A percentile compares a stretch with the other conserved stretches of the same genome.
Conservation (phyloP, 2,329 filamentous ascomycete species). For the Xylaria sp. region DNA sequence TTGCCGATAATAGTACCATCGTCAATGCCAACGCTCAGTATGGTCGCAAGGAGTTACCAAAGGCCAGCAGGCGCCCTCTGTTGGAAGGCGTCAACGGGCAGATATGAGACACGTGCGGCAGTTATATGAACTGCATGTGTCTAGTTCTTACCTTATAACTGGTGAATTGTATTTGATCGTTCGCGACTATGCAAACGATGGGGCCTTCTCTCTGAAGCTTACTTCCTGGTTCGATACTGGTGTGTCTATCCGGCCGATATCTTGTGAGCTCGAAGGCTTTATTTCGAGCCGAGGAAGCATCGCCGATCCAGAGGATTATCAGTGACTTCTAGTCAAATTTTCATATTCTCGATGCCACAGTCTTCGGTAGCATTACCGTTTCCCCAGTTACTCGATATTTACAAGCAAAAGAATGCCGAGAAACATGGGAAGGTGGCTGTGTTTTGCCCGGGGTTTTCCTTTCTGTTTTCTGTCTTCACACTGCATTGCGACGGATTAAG, state of each 20-base stretch:
- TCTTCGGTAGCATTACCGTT: neutral
- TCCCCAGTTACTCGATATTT: too few species aligned
- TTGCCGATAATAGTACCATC: constrained; percentile 72
- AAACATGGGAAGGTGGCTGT: neutral
- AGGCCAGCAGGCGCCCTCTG: constrained; percentile 56
- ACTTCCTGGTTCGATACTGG: neutral
- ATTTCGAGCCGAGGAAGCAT: neutral
- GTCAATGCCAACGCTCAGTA: constrained; percentile 68
- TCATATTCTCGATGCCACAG: neutral
- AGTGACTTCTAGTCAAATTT: neutral
- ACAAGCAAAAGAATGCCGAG: too few species aligned
- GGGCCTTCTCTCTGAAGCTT: neutral
- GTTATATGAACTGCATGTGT: neutral
- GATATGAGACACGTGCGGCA: constrained; percentile 9
- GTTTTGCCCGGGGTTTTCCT: neutral
- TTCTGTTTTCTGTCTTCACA: neutral
- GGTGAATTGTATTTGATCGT: neutral
- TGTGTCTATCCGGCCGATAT: neutral
- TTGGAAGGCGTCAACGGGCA: constrained; percentile 26
- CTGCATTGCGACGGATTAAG: constrained; percentile 23
- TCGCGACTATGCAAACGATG: neutral
- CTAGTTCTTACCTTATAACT: neutral
- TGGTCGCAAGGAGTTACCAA: constrained; percentile 64
- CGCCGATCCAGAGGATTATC: too few species aligned
- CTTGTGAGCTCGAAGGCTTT: neutral